Base-by-base conservation (phyloP, 331 rosid genomes). In the Quercus phellos region DNA sequence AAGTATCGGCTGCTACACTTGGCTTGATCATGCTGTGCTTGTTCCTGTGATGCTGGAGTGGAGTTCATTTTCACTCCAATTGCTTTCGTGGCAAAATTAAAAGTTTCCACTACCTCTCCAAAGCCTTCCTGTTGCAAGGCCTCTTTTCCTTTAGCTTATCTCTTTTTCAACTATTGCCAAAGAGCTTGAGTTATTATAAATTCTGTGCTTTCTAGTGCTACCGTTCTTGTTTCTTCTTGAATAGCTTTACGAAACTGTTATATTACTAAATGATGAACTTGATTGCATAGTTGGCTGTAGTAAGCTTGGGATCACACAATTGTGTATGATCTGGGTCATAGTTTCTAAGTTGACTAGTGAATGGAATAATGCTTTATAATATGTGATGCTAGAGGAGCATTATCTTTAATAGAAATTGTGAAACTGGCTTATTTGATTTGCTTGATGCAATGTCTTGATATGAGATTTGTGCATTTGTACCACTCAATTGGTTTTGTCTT, bases 21-120 rank as follows among this genome's bases (percentile, higher is more conserved):
- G 42, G 70, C 83, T 30, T 69, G 73, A 70, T 74, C 43, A 74
- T 60, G 76, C 69, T 68, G 76, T 55, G 82, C 22, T 68, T 78
- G 42, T 58, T 58, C 54, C 42, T 56, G 51, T 74, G 38, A 38
- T 59, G 74, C 51, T 73, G 17, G 51, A 32, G 26, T 73, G 17
- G 70, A 32, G 51, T 22, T 64, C 13, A 56, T 79, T 82, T 26
- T n/a, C 35, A 35, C 51, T 29, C 59, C 59, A 69, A 27, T 68
- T 50, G 74, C 76, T 66, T 76, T 55, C 16, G 4, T 3, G 81
- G 78, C 51, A 58, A 78, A 56, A 27, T 69, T 50, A 50, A 6
- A 50, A 74, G 53, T 77, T 51, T 70, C 55, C 73, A 6, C 50
- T 5, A 66, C 24, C 46, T 74, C 51, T 51, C 18, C 26, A 19